phyloP scores from a whole-genome alignment of 257 asterid species.

The Solanum pimpinellifolium region DNA sequence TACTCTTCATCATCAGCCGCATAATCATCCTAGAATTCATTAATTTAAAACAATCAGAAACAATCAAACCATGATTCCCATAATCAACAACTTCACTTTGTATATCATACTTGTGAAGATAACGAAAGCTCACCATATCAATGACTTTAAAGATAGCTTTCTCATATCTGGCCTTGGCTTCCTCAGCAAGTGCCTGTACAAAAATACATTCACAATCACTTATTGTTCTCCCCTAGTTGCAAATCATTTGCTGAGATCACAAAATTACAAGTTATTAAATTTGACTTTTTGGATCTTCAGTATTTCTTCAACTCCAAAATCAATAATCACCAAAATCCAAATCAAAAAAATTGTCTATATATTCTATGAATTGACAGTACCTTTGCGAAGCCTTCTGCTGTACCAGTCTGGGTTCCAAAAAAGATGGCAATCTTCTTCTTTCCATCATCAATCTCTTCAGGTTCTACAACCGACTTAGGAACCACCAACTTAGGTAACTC shows the following conservation, averaged over 20 bases:
- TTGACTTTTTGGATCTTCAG: background rate
- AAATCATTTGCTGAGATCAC: background rate
- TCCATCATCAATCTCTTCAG: conserved; percentile 77
- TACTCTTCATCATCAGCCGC: conserved; percentile 95
- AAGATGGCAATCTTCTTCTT: conserved; percentile 69
- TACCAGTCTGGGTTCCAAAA: conserved; percentile 95
- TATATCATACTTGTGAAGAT: background rate
- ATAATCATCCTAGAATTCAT: conserved; percentile 69
- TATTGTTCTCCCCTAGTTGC: background rate
- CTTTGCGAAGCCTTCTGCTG: conserved; percentile 99
- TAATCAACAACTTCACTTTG: background rate
- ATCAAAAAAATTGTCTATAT: background rate
- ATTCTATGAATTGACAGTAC: conserved; percentile 12
- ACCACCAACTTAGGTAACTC: conserved; percentile 40
- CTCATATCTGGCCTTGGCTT: conserved; percentile 86
- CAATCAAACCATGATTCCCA: background rate
- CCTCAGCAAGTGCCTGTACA: conserved; percentile 82
- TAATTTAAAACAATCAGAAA: conserved; percentile 1
- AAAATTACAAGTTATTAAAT: background rate
- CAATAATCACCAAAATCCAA: background rate
- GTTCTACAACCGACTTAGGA: conserved; percentile 35
- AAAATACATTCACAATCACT: conserved; percentile 8
- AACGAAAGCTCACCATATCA: conserved; percentile 55
- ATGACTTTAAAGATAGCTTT: conserved; percentile 60
- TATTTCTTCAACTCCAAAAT: background rate